A percentile compares a stretch with the other conserved stretches of the same genome.
Conservation (phyloP, 306 rosid species). For the Quercus suber region DNA sequence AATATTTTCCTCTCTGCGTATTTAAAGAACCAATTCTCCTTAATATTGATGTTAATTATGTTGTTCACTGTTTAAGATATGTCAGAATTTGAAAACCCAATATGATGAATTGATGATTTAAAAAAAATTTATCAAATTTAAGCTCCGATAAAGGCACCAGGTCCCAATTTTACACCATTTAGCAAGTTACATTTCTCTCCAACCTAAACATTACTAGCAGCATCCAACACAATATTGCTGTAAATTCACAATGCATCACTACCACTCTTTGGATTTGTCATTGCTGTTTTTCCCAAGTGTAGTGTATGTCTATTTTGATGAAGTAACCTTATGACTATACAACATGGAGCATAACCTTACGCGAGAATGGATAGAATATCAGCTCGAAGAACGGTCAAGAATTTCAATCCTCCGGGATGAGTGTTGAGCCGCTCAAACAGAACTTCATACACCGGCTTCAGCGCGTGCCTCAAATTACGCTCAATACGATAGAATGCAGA, state of each 20-base stretch:
- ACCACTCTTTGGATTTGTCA: background rate
- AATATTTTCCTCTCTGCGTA: conserved; percentile 68
- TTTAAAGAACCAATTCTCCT: conserved; percentile 15
- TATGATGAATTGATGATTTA: background rate
- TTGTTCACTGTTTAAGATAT: background rate
- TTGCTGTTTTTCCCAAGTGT: background rate
- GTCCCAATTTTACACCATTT: background rate
- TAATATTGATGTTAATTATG: too few relatives aligned
- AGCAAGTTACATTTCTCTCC: background rate
- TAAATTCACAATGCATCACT: background rate
- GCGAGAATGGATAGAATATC: conserved; percentile 69
- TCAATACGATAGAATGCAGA: conserved; percentile 76
- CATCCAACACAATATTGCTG: background rate
- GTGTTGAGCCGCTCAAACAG: conserved; percentile 90
- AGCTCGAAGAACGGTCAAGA: conserved; percentile 75
- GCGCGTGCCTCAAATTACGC: conserved; percentile 76
- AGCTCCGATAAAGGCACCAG: background rate
- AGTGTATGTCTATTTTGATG: background rate
- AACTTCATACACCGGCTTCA: conserved; percentile 78
- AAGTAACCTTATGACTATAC: background rate
- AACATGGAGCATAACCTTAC: conserved; percentile 52
- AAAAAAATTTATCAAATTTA: background rate
- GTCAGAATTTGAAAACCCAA: background rate
- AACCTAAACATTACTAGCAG: background rate
- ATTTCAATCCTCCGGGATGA: conserved; percentile 85